phyloP scores from a whole-genome alignment of 495 filamentous ascomycete genomes.

The Darksidea phi region DNA sequence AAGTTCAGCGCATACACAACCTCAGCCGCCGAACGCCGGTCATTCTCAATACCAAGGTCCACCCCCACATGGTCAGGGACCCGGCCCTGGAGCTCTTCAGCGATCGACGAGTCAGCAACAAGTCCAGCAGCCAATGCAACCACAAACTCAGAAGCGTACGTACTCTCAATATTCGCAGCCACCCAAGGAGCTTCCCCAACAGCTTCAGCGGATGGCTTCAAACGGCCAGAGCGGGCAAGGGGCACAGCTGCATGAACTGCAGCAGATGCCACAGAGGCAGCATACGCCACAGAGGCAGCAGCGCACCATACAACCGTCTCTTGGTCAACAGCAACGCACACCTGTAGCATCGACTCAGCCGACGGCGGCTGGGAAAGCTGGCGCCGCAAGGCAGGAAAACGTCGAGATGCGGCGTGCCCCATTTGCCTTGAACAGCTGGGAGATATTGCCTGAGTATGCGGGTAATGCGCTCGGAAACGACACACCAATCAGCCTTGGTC shows the following conservation, averaged over 20 bases:
- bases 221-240: constrained; percentile 10
- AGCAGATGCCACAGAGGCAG: constrained; percentile 26
- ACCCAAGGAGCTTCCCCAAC: constrained; percentile 27
- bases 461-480: constrained; percentile 31
- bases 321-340: constrained; percentile 9
- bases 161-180: neutral
- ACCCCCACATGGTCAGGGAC: neutral
- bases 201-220: constrained; percentile 6
- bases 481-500: constrained; percentile 30
- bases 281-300: constrained; percentile 24
- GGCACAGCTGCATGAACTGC: constrained; percentile 28
- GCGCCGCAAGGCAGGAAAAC: constrained; percentile 8
- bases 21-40: neutral
- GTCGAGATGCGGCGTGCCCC: constrained; percentile 21
- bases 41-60: neutral
- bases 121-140: neutral
- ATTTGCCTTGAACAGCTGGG: constrained; percentile 34
- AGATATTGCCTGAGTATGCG: constrained; percentile 33
- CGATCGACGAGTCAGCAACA: constrained; percentile 3
- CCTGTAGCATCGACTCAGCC: neutral
- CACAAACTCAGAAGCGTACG: neutral
- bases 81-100: neutral
- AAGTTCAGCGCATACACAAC: constrained; percentile 1
- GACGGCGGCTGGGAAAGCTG: neutral
- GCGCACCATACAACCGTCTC: constrained; percentile 7